These are phyloP conservation scores for Apiospora marii DNA, from an alignment of 2,329 filamentous ascomycete species.

Conservation along the genomic window DNA sequence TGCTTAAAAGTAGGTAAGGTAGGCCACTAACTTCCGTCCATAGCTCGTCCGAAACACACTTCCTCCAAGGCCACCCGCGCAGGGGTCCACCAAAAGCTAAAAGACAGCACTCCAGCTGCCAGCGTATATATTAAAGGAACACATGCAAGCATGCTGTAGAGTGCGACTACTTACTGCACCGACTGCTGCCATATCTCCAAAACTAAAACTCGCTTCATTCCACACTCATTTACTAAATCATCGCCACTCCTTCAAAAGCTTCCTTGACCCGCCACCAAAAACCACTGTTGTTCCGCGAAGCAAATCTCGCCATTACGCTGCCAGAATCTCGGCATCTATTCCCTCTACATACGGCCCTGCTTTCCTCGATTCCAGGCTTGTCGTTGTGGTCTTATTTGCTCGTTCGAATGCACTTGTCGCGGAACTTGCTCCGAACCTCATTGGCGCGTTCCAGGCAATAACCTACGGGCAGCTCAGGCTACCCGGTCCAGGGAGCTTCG, in stretches of 20 bases:
- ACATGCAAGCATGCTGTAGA: too few species aligned
- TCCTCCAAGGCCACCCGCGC: too few species aligned
- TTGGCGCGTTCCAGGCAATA: not conserved
- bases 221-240: not conserved
- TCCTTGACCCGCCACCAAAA: not conserved
- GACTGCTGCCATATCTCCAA: too few species aligned
- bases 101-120: too few species aligned
- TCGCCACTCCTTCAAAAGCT: not conserved
- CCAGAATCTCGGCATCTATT: not conserved
- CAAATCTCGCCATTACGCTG: constrained; percentile 2
- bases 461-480: not conserved
- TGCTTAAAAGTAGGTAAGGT: too few species aligned
- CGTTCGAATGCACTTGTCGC: not conserved
- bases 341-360: not conserved
- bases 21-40: too few species aligned
- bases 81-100: too few species aligned
- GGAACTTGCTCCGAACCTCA: not conserved
- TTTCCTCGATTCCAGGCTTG: constrained; percentile 1
- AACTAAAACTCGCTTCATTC: not conserved
- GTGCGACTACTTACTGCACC: too few species aligned
- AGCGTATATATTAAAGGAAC: too few species aligned
- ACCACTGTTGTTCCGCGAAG: not conserved
- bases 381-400: not conserved
- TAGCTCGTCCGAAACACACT: too few species aligned
- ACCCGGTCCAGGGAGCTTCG: not conserved